Conservation (phyloP, 306 rosid species). For the Cucurbita moschata region DNA sequence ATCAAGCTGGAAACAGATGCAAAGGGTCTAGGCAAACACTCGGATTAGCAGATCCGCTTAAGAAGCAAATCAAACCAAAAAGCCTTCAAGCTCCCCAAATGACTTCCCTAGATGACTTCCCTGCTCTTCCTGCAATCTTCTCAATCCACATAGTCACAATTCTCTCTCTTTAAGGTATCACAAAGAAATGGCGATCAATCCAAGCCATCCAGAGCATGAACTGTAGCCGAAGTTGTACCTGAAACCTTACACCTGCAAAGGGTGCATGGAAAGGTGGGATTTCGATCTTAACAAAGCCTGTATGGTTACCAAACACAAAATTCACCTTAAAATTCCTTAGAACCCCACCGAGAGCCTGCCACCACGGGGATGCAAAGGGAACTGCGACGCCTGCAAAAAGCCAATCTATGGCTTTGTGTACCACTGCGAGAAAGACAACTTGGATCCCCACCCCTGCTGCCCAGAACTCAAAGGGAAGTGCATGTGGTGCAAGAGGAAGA, state of each 20-base stretch:
- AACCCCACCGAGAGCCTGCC: background rate
- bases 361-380: background rate
- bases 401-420: background rate
- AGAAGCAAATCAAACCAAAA: no score
- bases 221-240: background rate
- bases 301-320: background rate
- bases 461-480: background rate
- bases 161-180: background rate
- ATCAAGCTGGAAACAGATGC: no score
- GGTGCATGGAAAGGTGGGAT: constrained; percentile 7
- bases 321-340: background rate
- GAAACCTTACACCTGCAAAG: constrained; percentile 10
- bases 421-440: background rate
- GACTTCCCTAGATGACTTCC: background rate
- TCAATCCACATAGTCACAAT: background rate
- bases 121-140: background rate
- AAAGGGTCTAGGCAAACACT: no score
- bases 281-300: constrained; percentile 8
- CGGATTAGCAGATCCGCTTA: no score
- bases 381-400: background rate
- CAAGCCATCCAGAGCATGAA: background rate
- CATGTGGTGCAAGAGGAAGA: constrained; percentile 5
- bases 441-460: constrained; percentile 1
- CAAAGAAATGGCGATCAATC: background rate
- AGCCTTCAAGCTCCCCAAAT: background rate